Percentiles rank a stretch among this genome's conserved stretches.
phyloP scores from a whole-genome alignment of 2,329 filamentous ascomycete genomes.

The Penicillium freii region DNA sequence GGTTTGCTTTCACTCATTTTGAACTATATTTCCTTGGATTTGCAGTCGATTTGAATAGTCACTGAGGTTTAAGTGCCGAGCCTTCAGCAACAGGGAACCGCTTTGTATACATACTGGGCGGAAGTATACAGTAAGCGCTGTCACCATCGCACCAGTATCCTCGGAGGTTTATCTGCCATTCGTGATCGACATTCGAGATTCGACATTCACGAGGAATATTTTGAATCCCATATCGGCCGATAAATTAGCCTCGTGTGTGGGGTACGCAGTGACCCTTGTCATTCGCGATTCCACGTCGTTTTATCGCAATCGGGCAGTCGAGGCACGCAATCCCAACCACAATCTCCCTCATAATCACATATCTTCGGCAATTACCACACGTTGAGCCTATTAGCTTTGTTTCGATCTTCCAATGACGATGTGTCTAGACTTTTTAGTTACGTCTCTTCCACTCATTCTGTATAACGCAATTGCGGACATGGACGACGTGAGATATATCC shows the following conservation, averaged over 20 bases:
- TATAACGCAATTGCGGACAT: slow-evolving; percentile 12
- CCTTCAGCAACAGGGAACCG: no score
- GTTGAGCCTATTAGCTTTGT: not conserved
- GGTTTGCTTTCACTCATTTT: not conserved
- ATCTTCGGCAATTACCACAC: not conserved
- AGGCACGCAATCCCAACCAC: slow-evolving; percentile 11
- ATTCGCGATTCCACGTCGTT: not conserved
- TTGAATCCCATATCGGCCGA: slow-evolving; percentile 5
- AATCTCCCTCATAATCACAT: not conserved
- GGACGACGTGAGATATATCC: slow-evolving; percentile 9
- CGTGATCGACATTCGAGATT: not conserved
- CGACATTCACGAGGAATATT: not conserved
- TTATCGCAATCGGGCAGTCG: slow-evolving; percentile 8
- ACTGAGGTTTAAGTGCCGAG: not conserved
- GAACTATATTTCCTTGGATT: not conserved
- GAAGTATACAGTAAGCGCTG: not conserved
- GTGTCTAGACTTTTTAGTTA: no score
- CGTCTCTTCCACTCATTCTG: not conserved
- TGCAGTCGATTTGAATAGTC: not conserved
- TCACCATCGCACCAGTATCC: not conserved
- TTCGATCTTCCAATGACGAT: not conserved
- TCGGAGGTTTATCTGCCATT: not conserved
- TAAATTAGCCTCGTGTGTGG: not conserved
- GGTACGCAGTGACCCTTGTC: not conserved
- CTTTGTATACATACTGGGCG: not conserved